Evolutionary conservation across 1,284 basidiomycete species (phyloP), one percentile per base, ranked within the genome.

Genomic region (Meripilus lineatus): DNA sequence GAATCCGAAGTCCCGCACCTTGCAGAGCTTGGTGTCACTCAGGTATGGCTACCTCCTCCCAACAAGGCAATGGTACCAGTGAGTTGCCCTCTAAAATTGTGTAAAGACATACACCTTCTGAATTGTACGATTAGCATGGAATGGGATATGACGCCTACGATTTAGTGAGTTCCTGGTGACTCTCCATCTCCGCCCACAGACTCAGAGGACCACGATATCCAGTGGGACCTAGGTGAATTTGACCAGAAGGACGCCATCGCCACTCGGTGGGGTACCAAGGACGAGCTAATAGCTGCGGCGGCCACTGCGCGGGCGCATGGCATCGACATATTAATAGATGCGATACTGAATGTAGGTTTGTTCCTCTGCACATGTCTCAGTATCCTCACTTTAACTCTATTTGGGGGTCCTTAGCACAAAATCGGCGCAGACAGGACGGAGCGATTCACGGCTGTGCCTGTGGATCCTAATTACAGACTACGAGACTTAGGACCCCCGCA

Each of bases 151-250:
- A 89, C 58, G 86, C 84, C 2, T 89, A 89, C 59, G 87, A 90
- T 57, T 58, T 89, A 63, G 84, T 87, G 63, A 45, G 68, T 57
- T n/a, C 17, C 3, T 33, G 11, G 11, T n/a, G 5, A 15, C 4
- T 34, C 23, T 37, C 20, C n/a, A 10, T 10, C 41, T 15, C 11
- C 14, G 13, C 26, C 13, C 22, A 18, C 30, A 21, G 8, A 28
- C 28, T 28, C 35, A 11, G 13, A 6, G n/a, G n/a, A n/a, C 38
- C 23, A 33, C 14, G 34, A 3, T 6, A 38, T 18, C 8, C 47
- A 91, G 77, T 93, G 88, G 87, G 91, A 93, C 60, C 68, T 97
- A 8, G 94, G 94, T 38, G 93, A 97, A 69, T 97, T 96, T 54
- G 68, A 91, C 41, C 87, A 90, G 62, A 94, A 92, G 62, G 88